A percentile compares a stretch with the other conserved stretches of the same genome.
Conservation (phyloP, 2,329 filamentous ascomycete species). For the Claviceps africana region DNA sequence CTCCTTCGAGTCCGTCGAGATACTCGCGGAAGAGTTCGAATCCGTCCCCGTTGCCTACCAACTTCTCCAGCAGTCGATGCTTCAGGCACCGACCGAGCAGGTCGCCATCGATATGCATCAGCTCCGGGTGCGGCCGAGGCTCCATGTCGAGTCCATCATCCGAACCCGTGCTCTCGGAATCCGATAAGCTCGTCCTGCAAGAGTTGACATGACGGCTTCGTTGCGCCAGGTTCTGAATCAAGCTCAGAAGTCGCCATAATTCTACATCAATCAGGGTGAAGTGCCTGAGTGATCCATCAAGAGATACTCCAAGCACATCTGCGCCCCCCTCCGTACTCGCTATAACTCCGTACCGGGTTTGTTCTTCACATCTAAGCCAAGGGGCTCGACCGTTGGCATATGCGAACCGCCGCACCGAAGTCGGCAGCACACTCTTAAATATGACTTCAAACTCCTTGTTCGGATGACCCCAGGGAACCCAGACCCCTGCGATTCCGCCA, state of each 20-base stretch:
- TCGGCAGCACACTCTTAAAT: constrained; percentile 42
- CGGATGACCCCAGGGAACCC: constrained; percentile 30
- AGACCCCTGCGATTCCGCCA: constrained; percentile 34
- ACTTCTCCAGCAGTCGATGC: constrained; percentile 27
- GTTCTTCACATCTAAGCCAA: constrained; percentile 28
- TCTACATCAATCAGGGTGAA: constrained; percentile 51
- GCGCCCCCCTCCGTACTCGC: constrained; percentile 28
- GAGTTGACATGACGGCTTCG: constrained; percentile 34
- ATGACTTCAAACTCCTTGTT: constrained; percentile 30
- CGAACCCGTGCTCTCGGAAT: constrained; percentile 9
- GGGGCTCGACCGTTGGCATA: constrained; percentile 37
- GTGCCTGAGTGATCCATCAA: constrained; percentile 56
- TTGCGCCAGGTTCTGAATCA: constrained; percentile 56
- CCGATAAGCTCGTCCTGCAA: background rate
- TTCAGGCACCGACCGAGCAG: constrained; percentile 42
- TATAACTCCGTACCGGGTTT: constrained; percentile 26
- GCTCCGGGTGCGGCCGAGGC: constrained; percentile 26
- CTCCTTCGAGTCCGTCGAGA: constrained; percentile 35
- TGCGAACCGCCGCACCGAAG: constrained; percentile 43
- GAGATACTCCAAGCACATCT: constrained; percentile 48
- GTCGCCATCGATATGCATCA: constrained; percentile 56
- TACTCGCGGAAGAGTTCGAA: constrained; percentile 31
- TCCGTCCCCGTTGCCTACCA: constrained; percentile 22
- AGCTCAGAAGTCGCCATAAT: constrained; percentile 54
- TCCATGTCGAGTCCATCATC: constrained; percentile 16